phyloP scores from a whole-genome alignment of 73 alveolate species.

The Paraurostyla sp. region DNA sequence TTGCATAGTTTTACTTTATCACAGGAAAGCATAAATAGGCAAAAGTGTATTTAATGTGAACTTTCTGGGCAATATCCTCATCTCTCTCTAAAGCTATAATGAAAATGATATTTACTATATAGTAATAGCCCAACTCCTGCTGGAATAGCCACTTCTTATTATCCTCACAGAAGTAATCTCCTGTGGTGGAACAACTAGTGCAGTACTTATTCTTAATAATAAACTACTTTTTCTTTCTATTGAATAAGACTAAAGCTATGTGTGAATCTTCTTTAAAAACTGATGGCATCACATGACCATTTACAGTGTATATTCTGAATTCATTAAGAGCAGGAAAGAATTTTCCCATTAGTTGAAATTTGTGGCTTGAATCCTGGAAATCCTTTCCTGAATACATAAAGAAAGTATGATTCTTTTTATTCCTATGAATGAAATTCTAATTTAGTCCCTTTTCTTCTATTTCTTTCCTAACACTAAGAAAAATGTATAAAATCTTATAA shows the following conservation, averaged over 20 bases:
- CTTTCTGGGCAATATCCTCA: slow-evolving; percentile 18
- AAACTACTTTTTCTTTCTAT: slow-evolving; percentile 28
- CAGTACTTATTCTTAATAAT: slow-evolving; percentile 11
- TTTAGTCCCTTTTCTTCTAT: slow-evolving; percentile 32
- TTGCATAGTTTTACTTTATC: background rate
- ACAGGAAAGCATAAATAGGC: slow-evolving; percentile 13
- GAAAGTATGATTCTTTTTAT: slow-evolving; percentile 37
- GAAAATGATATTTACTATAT: background rate
- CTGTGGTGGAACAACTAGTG: background rate
- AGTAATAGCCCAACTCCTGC: slow-evolving; percentile 39
- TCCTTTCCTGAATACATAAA: slow-evolving; percentile 28
- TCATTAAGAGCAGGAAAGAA: background rate
- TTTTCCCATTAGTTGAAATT: slow-evolving; percentile 12
- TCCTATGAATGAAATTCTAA: slow-evolving; percentile 10
- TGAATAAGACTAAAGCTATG: background rate
- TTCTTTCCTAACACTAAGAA: slow-evolving; percentile 33
- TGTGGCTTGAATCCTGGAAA: slow-evolving; percentile 1
- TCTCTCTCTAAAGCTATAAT: slow-evolving; percentile 29
- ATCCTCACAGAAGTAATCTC: slow-evolving; percentile 10
- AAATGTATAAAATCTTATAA: background rate
- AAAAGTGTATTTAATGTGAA: slow-evolving; percentile 14
- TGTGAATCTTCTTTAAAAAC: slow-evolving; percentile 14
- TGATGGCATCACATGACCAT: background rate
- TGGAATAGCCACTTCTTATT: slow-evolving; percentile 12
- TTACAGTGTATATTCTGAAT: slow-evolving; percentile 20